These are phyloP conservation scores for Borovskyia barvae DNA, from an alignment of 208 protist genomes.

Conservation along the genomic window DNA sequence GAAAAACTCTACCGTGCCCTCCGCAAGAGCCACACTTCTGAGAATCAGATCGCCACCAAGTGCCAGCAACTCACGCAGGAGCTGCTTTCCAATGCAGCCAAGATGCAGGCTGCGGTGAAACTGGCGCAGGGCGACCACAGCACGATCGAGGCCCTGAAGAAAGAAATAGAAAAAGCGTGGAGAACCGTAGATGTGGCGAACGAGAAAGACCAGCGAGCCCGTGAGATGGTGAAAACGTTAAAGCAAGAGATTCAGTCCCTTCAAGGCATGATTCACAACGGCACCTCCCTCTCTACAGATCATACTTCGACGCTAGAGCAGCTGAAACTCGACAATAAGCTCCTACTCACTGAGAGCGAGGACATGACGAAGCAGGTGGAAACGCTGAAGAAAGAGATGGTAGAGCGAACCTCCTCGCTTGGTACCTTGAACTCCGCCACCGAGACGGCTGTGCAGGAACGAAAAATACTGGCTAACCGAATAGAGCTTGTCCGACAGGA, in stretches of 20 bases:
- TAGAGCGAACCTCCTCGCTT: conserved; percentile 45
- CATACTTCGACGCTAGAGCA: conserved; percentile 95
- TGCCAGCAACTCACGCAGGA: conserved; percentile 96
- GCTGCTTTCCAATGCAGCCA: conserved; percentile 96
- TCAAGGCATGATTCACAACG: conserved; percentile 92
- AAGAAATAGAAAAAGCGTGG: conserved; percentile 98
- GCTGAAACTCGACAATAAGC: conserved; percentile 93
- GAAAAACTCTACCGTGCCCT: conserved; percentile 96
- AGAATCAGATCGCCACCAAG: conserved; percentile 95
- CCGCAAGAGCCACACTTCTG: conserved; percentile 96
- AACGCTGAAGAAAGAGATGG: conserved; percentile 55
- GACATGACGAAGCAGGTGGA: conserved; percentile 93
- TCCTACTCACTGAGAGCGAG: conserved; percentile 91
- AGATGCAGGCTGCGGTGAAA: conserved; percentile 97
- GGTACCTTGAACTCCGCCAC: conserved; percentile 48
- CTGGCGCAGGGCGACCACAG: conserved; percentile 96
- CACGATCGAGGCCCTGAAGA: conserved; percentile 96
- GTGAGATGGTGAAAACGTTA: conserved; percentile 95
- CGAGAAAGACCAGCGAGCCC: conserved; percentile 96
- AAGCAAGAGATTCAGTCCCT: conserved; percentile 94
- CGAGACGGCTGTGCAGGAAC: conserved; percentile 52
- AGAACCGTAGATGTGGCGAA: conserved; percentile 96
- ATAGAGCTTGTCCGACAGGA: conserved; percentile 66
- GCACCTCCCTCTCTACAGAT: conserved; percentile 81
- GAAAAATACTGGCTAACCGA: conserved; percentile 48